phyloP scores from a whole-genome alignment of 2,329 filamentous ascomycete species.

The Trichoderma sp. region DNA sequence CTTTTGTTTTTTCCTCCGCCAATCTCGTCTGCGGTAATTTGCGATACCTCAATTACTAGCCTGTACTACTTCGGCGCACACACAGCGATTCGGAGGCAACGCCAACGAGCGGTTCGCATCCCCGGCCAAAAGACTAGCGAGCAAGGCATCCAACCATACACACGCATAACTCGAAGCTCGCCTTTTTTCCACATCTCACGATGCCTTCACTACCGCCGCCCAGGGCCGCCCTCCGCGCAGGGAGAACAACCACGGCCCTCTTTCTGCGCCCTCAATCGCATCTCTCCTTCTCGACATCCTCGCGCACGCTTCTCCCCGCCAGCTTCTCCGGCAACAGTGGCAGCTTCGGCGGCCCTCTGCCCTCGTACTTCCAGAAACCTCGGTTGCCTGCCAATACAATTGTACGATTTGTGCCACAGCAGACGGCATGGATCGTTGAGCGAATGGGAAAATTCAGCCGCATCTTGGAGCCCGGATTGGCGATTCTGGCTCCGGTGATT shows the following conservation, averaged over 20 bases:
- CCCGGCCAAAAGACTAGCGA: background rate
- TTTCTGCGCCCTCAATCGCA: slow-evolving; percentile 28
- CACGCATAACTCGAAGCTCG: background rate
- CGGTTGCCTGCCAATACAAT: slow-evolving; percentile 89
- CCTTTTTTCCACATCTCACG: background rate
- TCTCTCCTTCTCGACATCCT: slow-evolving; percentile 40
- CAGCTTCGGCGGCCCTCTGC: slow-evolving; percentile 43
- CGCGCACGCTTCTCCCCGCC: slow-evolving; percentile 41
- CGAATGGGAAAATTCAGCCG: slow-evolving; percentile 98
- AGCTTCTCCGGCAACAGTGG: slow-evolving; percentile 36
- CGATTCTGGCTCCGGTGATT: slow-evolving; percentile 84
- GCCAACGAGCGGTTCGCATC: background rate
- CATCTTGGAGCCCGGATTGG: slow-evolving; percentile 89
- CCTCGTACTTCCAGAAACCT: slow-evolving; percentile 79
- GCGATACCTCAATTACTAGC: background rate
- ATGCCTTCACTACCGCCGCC: slow-evolving; percentile 40
- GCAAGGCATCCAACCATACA: slow-evolving; percentile 2
- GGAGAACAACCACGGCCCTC: slow-evolving; percentile 16
- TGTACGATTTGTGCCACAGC: slow-evolving; percentile 96
- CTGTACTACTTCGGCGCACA: background rate
- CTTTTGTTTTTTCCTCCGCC: background rate
- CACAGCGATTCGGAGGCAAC: background rate
- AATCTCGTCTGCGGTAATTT: background rate
- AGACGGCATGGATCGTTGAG: slow-evolving; percentile 99
- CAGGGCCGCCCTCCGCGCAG: slow-evolving; percentile 38